Evolutionary conservation across 2,329 filamentous ascomycete genomes (phyloP).

Genomic region (Claviceps paspali): DNA sequence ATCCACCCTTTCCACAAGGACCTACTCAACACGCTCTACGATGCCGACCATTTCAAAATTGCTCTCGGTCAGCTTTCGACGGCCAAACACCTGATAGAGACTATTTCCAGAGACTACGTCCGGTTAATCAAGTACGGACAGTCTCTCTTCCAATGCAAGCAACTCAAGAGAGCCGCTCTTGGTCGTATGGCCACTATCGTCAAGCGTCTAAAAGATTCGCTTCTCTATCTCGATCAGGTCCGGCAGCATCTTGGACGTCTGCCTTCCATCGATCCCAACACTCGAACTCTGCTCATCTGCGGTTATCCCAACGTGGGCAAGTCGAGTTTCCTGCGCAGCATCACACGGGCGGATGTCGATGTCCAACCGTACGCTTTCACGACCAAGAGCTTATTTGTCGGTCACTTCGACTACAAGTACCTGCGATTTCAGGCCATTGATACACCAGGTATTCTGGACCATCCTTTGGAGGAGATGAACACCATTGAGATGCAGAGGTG

Average conservation of each 20-base stretch:
- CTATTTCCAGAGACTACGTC: conserved; percentile 89
- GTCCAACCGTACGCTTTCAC: conserved; percentile 98
- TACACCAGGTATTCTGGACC: conserved; percentile 95
- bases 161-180: conserved; percentile 88
- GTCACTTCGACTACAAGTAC: conserved; percentile 89
- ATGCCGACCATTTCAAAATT: conserved; percentile 95
- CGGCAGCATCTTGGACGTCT: conserved; percentile 94
- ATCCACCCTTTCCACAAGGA: conserved; percentile 83
- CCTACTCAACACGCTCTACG: conserved; percentile 90
- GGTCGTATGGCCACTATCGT: conserved; percentile 98
- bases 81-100: conserved; percentile 92
- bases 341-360: conserved; percentile 89
- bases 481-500: conserved; percentile 89
- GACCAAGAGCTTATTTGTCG: conserved; percentile 92
- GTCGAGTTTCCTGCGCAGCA: conserved; percentile 83
- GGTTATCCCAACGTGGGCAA: conserved; percentile 98
- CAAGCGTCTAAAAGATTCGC: conserved; percentile 84
- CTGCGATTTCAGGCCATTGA: conserved; percentile 62
- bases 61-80: conserved; percentile 92
- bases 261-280: conserved; percentile 96
- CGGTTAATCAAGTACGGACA: conserved; percentile 85
- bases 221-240: conserved; percentile 82
- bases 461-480: conserved; percentile 98
- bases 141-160: conserved; percentile 96
- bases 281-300: conserved; percentile 86